Base-by-base conservation (phyloP, 1,139 yeast genomes). In the Pichia sp. region DNA sequence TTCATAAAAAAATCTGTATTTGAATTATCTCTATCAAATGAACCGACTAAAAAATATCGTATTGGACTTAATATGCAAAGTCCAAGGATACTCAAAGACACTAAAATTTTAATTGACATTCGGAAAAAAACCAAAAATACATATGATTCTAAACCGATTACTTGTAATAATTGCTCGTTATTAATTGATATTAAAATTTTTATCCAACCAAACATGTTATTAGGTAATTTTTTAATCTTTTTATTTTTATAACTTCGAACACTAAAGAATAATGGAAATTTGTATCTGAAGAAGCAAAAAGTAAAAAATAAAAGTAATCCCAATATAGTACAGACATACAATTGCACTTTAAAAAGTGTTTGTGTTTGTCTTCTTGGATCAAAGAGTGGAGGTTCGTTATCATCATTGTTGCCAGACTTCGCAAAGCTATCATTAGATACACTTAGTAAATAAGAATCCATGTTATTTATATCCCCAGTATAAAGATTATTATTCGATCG, bases 71-170 rank as follows among this genome's bases (percentile, higher is more conserved):
- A 76, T 23, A 87, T 70, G 24, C 76, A 67, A 24, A 82, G 59
- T 2, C 92, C 90, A 45, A 84, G 72, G 1, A 82, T 51, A 2
- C 83, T 70, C 57, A 86, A 75, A 1, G 74, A 66, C 6, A 74
- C 62, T 29, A 87, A 66, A 32, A 82, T 71, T 57, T 76, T 76
- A 47, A 86, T 82, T 34, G 89, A 77, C 81, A 85, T 82, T 52
- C 78, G 76, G 70, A 87, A 87, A 62, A 87, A 87, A 16, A 85
- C 82, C 27, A 87, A 66, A 57, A 82, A 87, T 44, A 80, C 86
- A 53, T 73, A 80, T 0, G 86, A 82, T 58, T 80, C 87, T 25
- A 80, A 60, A 0, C 87, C 87, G 4, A 83, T 82, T 45, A 78
- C 76, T 39, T 78, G 80, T 42, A 80, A 58, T 4, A 80, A 70